Percentiles rank a stretch among this genome's conserved stretches.
phyloP scores from a whole-genome alignment of 208 protist species.

The Leishmania lainsoni region DNA sequence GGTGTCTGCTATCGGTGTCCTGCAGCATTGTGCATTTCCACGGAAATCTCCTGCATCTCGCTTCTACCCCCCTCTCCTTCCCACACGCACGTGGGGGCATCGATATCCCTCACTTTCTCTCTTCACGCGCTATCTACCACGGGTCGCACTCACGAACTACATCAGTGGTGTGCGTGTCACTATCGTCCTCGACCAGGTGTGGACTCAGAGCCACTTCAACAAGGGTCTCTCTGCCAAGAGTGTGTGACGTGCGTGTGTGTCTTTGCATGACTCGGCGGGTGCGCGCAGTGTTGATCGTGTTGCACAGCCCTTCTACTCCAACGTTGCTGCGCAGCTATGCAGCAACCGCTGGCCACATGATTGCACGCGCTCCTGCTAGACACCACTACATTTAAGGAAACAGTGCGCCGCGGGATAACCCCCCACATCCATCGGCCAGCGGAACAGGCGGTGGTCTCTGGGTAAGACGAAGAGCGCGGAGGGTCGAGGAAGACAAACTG shows the following conservation, averaged over 20 bases:
- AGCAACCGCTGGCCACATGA: neutral
- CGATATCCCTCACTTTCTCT: neutral
- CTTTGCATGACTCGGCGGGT: neutral
- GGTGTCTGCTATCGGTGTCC: neutral
- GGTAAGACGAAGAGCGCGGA: neutral
- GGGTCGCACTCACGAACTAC: neutral
- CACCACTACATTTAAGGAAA: neutral
- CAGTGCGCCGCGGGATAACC: neutral
- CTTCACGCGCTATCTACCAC: neutral
- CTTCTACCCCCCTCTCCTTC: too few relatives aligned
- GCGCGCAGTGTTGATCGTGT: neutral
- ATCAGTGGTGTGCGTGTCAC: neutral
- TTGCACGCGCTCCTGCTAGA: neutral
- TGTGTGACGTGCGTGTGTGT: neutral
- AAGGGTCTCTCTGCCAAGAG: neutral
- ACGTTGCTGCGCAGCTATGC: neutral
- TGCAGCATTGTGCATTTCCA: neutral
- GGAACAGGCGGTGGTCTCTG: neutral
- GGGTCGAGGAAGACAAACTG: neutral
- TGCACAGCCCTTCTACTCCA: neutral
- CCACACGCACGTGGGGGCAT: neutral
- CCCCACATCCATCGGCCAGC: neutral
- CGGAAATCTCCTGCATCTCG: neutral
- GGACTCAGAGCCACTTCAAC: neutral
- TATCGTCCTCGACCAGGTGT: too few relatives aligned